Conservation (phyloP, 495 filamentous ascomycete species). For the Penicillium fimorum region DNA sequence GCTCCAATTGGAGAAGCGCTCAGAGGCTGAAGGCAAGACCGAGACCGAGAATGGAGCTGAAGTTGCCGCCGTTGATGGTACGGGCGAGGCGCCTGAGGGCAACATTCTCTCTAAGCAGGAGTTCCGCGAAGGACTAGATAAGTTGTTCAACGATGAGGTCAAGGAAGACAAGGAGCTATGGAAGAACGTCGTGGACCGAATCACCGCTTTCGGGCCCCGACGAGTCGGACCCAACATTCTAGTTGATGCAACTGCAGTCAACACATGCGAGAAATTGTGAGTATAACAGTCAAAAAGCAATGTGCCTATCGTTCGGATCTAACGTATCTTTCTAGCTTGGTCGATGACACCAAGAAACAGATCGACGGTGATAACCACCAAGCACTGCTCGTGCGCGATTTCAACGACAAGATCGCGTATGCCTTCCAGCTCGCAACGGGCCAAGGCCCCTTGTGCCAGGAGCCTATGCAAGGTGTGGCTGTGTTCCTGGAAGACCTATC, state of each 20-base stretch:
- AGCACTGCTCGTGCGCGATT: conserved; percentile 64
- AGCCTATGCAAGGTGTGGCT: conserved; percentile 90
- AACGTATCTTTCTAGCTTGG: conserved; percentile 29
- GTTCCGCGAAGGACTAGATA: conserved; percentile 68
- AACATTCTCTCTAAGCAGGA: conserved; percentile 67
- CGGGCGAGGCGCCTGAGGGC: conserved; percentile 50
- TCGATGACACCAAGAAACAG: conserved; percentile 40
- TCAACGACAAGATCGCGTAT: conserved; percentile 86
- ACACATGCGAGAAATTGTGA: conserved; percentile 74
- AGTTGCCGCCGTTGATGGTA: conserved; percentile 35
- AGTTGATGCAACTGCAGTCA: conserved; percentile 74
- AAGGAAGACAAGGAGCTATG: conserved; percentile 70
- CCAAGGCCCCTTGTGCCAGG: conserved; percentile 87
- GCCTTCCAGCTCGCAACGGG: conserved; percentile 91
- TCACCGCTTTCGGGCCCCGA: conserved; percentile 84
- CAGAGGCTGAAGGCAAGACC: conserved; percentile 39
- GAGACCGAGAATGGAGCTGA: conserved; percentile 36
- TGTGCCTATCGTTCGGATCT: conserved; percentile 4
- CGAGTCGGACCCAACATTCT: conserved; percentile 86
- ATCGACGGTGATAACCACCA: conserved; percentile 40
- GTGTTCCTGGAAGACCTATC: conserved; percentile 84
- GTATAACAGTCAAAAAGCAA: conserved; percentile 21
- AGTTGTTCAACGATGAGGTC: conserved; percentile 59
- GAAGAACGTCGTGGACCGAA: conserved; percentile 73
- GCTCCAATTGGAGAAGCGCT: conserved; percentile 67